Evolutionary conservation across 257 asterid species (phyloP).

Genomic region (Osmanthus fragrans): DNA sequence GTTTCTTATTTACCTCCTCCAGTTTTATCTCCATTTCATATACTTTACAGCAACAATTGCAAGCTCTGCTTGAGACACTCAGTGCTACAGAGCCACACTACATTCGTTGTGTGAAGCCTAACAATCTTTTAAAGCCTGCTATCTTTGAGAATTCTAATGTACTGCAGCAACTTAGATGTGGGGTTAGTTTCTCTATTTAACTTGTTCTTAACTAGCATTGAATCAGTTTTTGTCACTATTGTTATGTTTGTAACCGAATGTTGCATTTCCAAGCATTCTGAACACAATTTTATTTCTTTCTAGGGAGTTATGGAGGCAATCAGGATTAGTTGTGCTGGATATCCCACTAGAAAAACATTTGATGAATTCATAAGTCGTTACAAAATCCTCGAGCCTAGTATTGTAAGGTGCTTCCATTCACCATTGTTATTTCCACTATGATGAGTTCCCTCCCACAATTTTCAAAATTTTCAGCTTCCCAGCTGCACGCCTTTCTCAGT

Average conservation of each 20-base stretch:
- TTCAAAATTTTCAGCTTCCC: not conserved
- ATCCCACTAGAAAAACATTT: slow-evolving; percentile 78
- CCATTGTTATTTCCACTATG: not conserved
- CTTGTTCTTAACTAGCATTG: not conserved
- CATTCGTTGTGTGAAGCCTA: slow-evolving; percentile 85
- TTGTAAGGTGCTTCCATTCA: slow-evolving; percentile 45
- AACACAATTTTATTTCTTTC: slow-evolving; percentile 20
- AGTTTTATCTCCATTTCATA: slow-evolving; percentile 26
- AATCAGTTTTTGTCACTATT: not conserved
- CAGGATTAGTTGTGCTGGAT: slow-evolving; percentile 97
- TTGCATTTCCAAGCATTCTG: slow-evolving; percentile 20
- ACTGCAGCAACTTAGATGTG: slow-evolving; percentile 90
- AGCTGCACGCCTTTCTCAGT: not conserved
- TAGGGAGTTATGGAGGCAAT: slow-evolving; percentile 98
- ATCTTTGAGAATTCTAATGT: slow-evolving; percentile 82
- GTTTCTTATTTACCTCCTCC: slow-evolving; percentile 18
- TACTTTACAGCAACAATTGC: slow-evolving; percentile 76
- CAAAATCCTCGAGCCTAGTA: slow-evolving; percentile 67
- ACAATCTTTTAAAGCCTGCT: slow-evolving; percentile 76
- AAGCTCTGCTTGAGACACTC: slow-evolving; percentile 84
- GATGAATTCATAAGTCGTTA: slow-evolving; percentile 71
- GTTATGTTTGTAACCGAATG: slow-evolving; percentile 7
- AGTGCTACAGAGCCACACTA: slow-evolving; percentile 87
- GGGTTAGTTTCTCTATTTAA: slow-evolving; percentile 49
- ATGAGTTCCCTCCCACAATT: not conserved